Conservation (phyloP, 441 rosid species). For the Sinapis alba region DNA sequence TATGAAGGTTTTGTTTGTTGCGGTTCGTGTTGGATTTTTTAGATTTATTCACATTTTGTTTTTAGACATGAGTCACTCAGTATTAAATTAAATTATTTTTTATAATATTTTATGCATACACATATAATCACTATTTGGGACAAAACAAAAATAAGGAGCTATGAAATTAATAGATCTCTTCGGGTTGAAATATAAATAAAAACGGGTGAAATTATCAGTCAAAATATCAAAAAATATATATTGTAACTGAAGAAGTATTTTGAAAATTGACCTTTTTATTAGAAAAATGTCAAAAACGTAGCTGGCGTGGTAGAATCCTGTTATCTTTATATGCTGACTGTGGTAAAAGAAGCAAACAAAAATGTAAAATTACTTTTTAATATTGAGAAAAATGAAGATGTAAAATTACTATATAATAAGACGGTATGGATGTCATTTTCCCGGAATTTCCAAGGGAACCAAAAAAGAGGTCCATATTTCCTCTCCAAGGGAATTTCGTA, state of each 20-base stretch:
- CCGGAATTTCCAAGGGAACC: constrained; percentile 28
- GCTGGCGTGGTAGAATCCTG: no score
- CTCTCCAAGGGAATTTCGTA: constrained; percentile 32
- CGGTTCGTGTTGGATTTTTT: no score
- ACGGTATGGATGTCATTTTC: constrained; percentile 26
- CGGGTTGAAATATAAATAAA: not conserved
- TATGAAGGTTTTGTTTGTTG: no score
- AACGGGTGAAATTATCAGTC: not conserved
- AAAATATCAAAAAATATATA: not conserved
- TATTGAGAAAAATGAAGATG: not conserved
- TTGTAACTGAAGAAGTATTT: not conserved
- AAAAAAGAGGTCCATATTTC: constrained; percentile 32
- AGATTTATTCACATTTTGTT: no score
- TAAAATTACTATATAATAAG: not conserved
- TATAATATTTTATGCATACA: not conserved
- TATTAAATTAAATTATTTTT: no score
- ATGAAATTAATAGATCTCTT: not conserved
- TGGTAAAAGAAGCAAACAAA: no score
- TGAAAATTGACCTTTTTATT: not conserved
- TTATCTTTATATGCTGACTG: no score
- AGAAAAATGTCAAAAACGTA: not conserved
- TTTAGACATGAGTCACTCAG: no score
- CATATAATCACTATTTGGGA: not conserved
- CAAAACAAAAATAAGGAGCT: not conserved
- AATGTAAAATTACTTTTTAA: no score